Base-by-base conservation (phyloP, 2,329 filamentous ascomycete species). In the Alternaria triticina region DNA sequence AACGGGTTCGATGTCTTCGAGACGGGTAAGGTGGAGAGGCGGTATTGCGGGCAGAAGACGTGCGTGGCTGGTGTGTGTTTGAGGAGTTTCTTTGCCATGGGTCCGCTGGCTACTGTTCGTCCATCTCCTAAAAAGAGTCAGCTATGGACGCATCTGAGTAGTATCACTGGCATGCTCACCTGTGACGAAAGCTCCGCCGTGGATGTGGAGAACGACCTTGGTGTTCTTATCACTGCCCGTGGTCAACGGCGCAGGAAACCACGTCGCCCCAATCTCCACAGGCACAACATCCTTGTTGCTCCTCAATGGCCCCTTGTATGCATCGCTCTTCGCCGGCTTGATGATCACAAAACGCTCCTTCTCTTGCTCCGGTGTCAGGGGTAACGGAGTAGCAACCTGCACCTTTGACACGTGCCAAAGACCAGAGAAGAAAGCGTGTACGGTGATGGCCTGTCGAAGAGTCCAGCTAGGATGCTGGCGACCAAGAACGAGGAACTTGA, bases 151-250 rank as follows among this genome's bases (percentile, higher is more conserved):
- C 25, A 8, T 8, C 25, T 27, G 25, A 9, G 2, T 27, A 4
- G 2, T 15, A n/a, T 6, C 15, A 9, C 1, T 17, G 3, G 7
- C 6, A 11, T 5, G 45, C 54, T 47, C 3, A 47, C 82, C 83
- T 17, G 81, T 70, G 1, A 85, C 80, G 66, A 80, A 86, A 1
- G 82, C 84, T 44, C 84, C 84, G 49, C 84, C 84, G 68, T 86
- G 84, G 57, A 85, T 76, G 62, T 86, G 84, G 6, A 86, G 73
- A 8, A 84, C 69, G 1, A 85, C 78, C 2, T 68, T 76, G 55
- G 71, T 64, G 23, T 65, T 64, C 36, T 65, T 62, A 43, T 74
- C 64, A 10, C 56, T 62, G 1, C 50, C 49, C 2, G 54, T 25
- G 8, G 59, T 64, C 36, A 74, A 58, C 7, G 74, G 71, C 13